phyloP scores from a whole-genome alignment of 225 moss, liverwort and hornwort genomes.

The Polytrichum commune region DNA sequence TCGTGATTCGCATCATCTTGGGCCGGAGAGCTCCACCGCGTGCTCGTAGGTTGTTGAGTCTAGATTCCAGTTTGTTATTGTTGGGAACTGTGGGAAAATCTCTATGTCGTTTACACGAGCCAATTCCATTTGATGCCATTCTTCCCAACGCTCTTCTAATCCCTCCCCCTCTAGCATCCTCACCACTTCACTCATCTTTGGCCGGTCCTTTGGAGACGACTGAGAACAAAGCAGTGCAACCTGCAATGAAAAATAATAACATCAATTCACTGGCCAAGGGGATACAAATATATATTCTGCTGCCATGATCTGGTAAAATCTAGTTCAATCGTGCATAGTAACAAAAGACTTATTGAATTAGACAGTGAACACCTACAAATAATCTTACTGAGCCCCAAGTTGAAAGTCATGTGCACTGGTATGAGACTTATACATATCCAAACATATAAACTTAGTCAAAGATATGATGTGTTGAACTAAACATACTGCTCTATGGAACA shows the following conservation, averaged over 20 bases:
- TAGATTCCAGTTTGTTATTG: slow-evolving; percentile 3
- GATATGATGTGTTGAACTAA: neutral
- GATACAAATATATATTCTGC: neutral
- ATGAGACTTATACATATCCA: neutral
- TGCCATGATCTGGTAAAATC: neutral
- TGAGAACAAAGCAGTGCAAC: slow-evolving; percentile 28
- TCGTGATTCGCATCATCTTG: slow-evolving; percentile 2
- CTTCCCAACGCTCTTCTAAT: slow-evolving; percentile 32
- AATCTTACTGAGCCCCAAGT: too few species aligned
- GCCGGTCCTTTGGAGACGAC: slow-evolving; percentile 16
- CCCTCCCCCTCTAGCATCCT: slow-evolving; percentile 37
- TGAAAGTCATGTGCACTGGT: neutral
- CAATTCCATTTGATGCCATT: slow-evolving; percentile 25
- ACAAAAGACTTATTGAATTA: neutral
- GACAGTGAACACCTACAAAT: too few species aligned
- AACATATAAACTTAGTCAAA: neutral
- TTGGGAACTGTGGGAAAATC: neutral
- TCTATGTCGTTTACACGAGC: too few species aligned
- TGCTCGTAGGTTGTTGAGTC: slow-evolving; percentile 11
- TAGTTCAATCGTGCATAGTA: neutral
- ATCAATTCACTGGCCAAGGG: neutral
- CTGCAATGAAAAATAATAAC: neutral
- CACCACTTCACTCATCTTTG: slow-evolving; percentile 28
- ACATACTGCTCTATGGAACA: neutral
- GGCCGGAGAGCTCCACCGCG: slow-evolving; percentile 11